Evolutionary conservation across 441 rosid species (phyloP).

Genomic region (Populus tomentosa): DNA sequence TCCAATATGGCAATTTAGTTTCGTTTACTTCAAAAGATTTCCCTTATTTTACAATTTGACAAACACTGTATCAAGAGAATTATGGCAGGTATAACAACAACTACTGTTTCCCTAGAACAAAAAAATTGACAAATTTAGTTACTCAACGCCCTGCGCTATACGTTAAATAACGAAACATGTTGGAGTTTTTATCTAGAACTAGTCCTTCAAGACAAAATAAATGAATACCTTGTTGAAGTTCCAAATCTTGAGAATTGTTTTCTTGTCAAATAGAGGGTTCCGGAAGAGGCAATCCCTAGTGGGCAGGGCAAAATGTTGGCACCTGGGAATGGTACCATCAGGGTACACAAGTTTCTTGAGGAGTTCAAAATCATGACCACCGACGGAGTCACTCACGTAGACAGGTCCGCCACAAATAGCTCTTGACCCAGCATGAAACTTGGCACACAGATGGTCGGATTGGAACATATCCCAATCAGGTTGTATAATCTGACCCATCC

Average conservation of each 20-base stretch:
- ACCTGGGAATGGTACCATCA: conserved; percentile 73
- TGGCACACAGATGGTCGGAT: conserved; percentile 71
- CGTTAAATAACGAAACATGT: not conserved
- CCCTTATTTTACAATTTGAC: not conserved
- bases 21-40: not conserved
- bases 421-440: conserved; percentile 74
- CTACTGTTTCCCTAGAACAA: not conserved
- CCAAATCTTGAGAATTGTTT: conserved; percentile 70
- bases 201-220: not conserved
- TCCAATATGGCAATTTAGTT: not conserved
- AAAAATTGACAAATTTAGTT: not conserved
- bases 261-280: conserved; percentile 60
- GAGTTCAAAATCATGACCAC: conserved; percentile 62
- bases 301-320: conserved; percentile 65
- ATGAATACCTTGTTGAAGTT: conserved; percentile 64
- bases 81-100: not conserved
- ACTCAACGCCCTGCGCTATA: not conserved
- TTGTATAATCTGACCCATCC: conserved; percentile 78
- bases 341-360: conserved; percentile 51
- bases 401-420: conserved; percentile 87
- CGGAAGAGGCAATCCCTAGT: conserved; percentile 72
- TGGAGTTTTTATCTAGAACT: not conserved
- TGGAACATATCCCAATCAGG: conserved; percentile 98
- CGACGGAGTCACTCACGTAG: conserved; percentile 65
- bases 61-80: not conserved